These are phyloP conservation scores for Neonectria sp. DNA, from an alignment of 2,329 filamentous ascomycete species.

Conservation along the genomic window DNA sequence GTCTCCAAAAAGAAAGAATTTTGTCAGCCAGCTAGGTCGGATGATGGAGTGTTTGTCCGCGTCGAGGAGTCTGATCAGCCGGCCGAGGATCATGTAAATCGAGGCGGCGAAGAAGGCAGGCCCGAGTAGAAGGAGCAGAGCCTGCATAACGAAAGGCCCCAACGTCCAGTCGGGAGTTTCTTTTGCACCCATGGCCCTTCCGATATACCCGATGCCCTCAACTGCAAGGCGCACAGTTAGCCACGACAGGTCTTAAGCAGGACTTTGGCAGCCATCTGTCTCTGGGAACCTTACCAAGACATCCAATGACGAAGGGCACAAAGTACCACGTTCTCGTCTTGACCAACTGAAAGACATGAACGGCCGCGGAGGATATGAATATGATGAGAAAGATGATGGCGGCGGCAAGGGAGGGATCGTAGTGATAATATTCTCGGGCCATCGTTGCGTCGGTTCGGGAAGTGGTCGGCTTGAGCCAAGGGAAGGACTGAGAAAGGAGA, in stretches of 20 bases:
- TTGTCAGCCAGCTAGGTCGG: constrained; percentile 59
- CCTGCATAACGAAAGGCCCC: constrained; percentile 54
- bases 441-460: constrained; percentile 2
- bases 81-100: constrained; percentile 62
- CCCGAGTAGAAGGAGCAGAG: constrained; percentile 52
- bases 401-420: constrained; percentile 58
- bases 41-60: constrained; percentile 58
- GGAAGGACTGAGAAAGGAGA: background rate
- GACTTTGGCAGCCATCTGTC: background rate
- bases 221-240: background rate
- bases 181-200: constrained; percentile 13
- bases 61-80: constrained; percentile 52
- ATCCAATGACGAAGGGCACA: constrained; percentile 65
- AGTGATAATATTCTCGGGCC: constrained; percentile 55
- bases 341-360: constrained; percentile 58
- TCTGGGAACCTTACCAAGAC: constrained; percentile 55
- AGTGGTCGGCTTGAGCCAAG: background rate
- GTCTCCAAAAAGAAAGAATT: constrained; percentile 65
- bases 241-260: no score
- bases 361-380: constrained; percentile 51
- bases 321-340: constrained; percentile 63
- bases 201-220: constrained; percentile 8
- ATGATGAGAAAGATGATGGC: constrained; percentile 58
- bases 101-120: constrained; percentile 58
- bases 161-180: constrained; percentile 47